Evolutionary conservation across 208 protist genomes (phyloP).

Genomic region (Leptomonas pyrrhocoris): DNA sequence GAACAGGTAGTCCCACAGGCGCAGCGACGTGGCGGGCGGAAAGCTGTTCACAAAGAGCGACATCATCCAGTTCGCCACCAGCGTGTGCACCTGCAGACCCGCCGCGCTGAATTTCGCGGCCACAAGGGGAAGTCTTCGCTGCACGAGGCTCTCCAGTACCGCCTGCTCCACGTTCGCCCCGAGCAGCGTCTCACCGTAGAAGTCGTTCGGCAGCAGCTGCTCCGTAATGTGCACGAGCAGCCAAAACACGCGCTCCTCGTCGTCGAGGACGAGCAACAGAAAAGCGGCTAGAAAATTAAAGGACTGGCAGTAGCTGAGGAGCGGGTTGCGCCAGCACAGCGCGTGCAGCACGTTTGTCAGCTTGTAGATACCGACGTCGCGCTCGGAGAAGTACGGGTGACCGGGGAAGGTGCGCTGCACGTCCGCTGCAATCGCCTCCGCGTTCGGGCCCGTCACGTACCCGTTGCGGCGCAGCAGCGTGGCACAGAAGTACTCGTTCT

Average conservation of each 20-base stretch:
- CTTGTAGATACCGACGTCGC: conserved; percentile 59
- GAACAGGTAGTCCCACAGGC: conserved; percentile 73
- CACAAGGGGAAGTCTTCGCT: conserved; percentile 52
- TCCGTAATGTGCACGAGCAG: conserved; percentile 61
- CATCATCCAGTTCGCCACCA: conserved; percentile 74
- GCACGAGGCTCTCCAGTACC: conserved; percentile 47
- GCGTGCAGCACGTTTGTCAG: conserved; percentile 71
- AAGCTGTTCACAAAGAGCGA: conserved; percentile 72
- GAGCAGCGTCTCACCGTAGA: conserved; percentile 60
- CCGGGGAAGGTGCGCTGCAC: conserved; percentile 72
- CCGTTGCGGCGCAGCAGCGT: conserved; percentile 56
- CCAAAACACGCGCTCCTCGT: conserved; percentile 77
- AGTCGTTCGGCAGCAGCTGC: conserved; percentile 73
- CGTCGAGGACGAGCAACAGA: conserved; percentile 63
- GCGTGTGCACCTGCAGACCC: conserved; percentile 52
- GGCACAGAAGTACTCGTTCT: conserved; percentile 77
- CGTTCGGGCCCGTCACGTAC: conserved; percentile 46
- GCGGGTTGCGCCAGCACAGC: conserved; percentile 76
- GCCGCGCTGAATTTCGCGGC: conserved; percentile 33
- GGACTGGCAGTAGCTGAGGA: conserved; percentile 83
- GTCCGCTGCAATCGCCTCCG: conserved; percentile 57
- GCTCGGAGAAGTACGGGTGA: conserved; percentile 72
- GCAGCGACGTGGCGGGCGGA: conserved; percentile 51
- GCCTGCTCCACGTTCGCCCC: conserved; percentile 74
- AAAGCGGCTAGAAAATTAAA: conserved; percentile 78